A percentile compares a stretch with the other conserved stretches of the same genome.
Evolutionary conservation across 1,284 basidiomycete genomes (phyloP).

Genomic region (Pseudozyma thailandica): DNA sequence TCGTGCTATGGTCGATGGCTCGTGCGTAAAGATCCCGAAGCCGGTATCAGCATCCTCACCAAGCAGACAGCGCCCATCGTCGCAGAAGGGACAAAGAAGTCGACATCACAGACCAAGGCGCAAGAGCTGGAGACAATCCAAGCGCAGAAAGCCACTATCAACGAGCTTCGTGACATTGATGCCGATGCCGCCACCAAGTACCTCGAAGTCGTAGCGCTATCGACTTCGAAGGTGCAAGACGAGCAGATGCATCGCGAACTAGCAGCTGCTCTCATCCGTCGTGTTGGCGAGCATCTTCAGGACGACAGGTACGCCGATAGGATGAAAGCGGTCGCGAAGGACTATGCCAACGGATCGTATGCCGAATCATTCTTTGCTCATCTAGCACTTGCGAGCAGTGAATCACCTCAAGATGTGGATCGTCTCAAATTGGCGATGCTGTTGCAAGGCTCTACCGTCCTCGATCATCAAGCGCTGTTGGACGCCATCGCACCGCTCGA

Average conservation of each 20-base stretch:
- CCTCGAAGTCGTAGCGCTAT: slow-evolving; percentile 59
- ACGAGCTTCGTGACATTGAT: slow-evolving; percentile 44
- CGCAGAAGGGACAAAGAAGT: slow-evolving; percentile 11
- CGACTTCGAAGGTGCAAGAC: slow-evolving; percentile 41
- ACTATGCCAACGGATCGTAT: slow-evolving; percentile 47
- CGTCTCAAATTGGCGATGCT: slow-evolving; percentile 57
- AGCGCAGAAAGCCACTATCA: slow-evolving; percentile 39
- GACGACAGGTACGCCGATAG: slow-evolving; percentile 14
- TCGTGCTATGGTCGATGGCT: slow-evolving; percentile 57
- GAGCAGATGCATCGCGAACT: slow-evolving; percentile 52
- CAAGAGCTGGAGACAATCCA: slow-evolving; percentile 37
- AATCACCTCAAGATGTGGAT: slow-evolving; percentile 18
- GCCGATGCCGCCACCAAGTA: slow-evolving; percentile 51
- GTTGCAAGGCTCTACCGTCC: slow-evolving; percentile 50
- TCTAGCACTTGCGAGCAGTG: slow-evolving; percentile 45
- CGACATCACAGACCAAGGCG: slow-evolving; percentile 17
- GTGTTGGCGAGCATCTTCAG: slow-evolving; percentile 17
- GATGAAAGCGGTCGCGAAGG: slow-evolving; percentile 26
- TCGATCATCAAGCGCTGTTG: slow-evolving; percentile 35
- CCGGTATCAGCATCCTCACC: slow-evolving; percentile 50
- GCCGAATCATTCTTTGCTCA: slow-evolving; percentile 60
- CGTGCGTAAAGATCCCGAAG: slow-evolving; percentile 49
- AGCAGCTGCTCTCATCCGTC: slow-evolving; percentile 17
- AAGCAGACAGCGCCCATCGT: slow-evolving; percentile 9
- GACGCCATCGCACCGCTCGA: slow-evolving; percentile 17